Conservation (phyloP, 2,329 filamentous ascomycete genomes). For the Ophiognomonia clavigignenti-juglandacearum region DNA sequence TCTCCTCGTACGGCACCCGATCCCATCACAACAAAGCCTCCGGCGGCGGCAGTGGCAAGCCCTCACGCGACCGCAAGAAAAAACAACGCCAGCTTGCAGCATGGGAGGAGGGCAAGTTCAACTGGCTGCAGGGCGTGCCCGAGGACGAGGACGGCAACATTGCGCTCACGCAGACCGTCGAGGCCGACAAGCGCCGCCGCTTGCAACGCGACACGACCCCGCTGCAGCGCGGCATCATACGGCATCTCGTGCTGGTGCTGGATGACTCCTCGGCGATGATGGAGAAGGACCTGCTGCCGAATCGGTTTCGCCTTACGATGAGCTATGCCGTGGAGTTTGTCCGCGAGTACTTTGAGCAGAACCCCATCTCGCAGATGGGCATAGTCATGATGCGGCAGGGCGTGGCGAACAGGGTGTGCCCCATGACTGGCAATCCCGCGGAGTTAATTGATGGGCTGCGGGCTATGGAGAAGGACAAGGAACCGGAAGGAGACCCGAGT, state of each 20-base stretch:
- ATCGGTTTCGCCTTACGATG: slow-evolving; percentile 75
- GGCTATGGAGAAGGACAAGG: slow-evolving; percentile 55
- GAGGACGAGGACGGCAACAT: slow-evolving; percentile 78
- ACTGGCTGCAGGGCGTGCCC: slow-evolving; percentile 61
- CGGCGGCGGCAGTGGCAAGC: slow-evolving; percentile 9
- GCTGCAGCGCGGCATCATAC: slow-evolving; percentile 92
- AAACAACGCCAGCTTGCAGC: slow-evolving; percentile 42
- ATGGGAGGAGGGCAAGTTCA: slow-evolving; percentile 63
- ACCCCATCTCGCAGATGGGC: slow-evolving; percentile 92
- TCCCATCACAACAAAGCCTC: slow-evolving; percentile 16
- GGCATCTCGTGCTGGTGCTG: slow-evolving; percentile 86
- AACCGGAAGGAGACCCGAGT: slow-evolving; percentile 71
- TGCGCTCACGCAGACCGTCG: slow-evolving; percentile 68
- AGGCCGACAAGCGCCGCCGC: slow-evolving; percentile 76
- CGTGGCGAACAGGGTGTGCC: slow-evolving; percentile 76
- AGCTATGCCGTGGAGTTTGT: slow-evolving; percentile 85
- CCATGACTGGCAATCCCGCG: slow-evolving; percentile 85
- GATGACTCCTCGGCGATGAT: slow-evolving; percentile 92
- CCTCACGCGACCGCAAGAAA: slow-evolving; percentile 27
- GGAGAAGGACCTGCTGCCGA: slow-evolving; percentile 91
- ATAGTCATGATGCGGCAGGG: slow-evolving; percentile 93
- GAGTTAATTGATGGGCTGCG: slow-evolving; percentile 79
- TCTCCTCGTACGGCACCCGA: slow-evolving; percentile 17
- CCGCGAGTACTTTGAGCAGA: slow-evolving; percentile 94
- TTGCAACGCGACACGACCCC: slow-evolving; percentile 91